Evolutionary conservation across 371 early-diverging fungal genomes (phyloP).

Genomic region (Apophysomyces elegans): DNA sequence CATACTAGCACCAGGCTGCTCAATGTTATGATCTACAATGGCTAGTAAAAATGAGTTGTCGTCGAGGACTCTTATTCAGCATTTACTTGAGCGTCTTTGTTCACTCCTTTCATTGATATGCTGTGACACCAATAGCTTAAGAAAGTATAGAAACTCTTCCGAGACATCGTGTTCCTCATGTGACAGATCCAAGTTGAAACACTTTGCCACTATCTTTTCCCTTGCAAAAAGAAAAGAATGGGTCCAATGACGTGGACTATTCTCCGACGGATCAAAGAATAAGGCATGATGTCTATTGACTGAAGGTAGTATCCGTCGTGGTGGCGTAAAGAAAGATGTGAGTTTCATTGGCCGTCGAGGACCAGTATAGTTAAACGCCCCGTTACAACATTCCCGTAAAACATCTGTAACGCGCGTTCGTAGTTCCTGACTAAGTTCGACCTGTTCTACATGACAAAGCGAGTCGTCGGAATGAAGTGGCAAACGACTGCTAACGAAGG

Average conservation of each 20-base stretch:
- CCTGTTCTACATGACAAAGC: slow-evolving; percentile 42
- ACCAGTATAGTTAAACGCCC: slow-evolving; percentile 14
- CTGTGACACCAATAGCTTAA: slow-evolving; percentile 34
- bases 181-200: slow-evolving; percentile 20
- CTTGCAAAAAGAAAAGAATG: slow-evolving; percentile 43
- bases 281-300: slow-evolving; percentile 3
- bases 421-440: slow-evolving; percentile 48
- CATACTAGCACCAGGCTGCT: neutral
- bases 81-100: neutral
- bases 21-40: neutral
- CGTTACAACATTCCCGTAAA: slow-evolving; percentile 32
- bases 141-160: slow-evolving; percentile 35
- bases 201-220: slow-evolving; percentile 43
- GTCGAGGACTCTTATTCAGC: neutral
- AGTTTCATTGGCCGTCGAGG: slow-evolving; percentile 18
- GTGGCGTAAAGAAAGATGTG: slow-evolving; percentile 28
- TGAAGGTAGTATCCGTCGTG: slow-evolving; percentile 19
- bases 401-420: slow-evolving; percentile 28
- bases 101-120: slow-evolving; percentile 27
- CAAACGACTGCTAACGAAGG: slow-evolving; percentile 23
- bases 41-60: neutral
- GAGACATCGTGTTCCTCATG: slow-evolving; percentile 15
- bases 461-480: slow-evolving; percentile 27
- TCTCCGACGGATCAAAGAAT: slow-evolving; percentile 1
- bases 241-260: slow-evolving; percentile 24